Base-by-base conservation (phyloP, 192 early-diverging fungal species). In the Coemansia sp. region DNA sequence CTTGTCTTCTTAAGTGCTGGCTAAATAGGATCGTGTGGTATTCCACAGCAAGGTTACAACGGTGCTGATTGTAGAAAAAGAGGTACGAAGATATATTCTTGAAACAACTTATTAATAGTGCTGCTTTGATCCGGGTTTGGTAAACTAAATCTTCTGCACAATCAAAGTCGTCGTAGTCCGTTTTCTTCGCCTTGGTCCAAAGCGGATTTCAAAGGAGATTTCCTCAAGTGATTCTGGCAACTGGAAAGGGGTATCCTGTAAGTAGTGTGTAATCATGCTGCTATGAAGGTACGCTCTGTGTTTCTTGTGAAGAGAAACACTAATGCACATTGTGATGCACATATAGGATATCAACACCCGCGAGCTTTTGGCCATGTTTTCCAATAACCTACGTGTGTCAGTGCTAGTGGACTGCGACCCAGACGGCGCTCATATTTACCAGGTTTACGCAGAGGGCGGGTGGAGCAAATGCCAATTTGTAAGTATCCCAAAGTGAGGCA, bases 171-270 rank as follows among this genome's bases (percentile, higher is more conserved):
- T 5, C 12, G 31, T 75, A 83, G 80, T 78, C 80, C 11, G 75
- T 60, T 1, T 83, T 77, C 29, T 69, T 78, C 64, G 75, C 80
- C 7, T 55, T 83, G 8, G 62, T 75, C 6, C 72, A 83, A 57
- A 62, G 72, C 22, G 80, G 80, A 29, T 74, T 83, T 69, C 62
- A 50, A 9, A 38, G 20, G n/a, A n/a, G 58, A 31, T 74, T 78
- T 65, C 75, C 80, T 0, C 55, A 66, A 55, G 64, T 66, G 2
- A 15, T 83, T 12, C 61, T 83, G 22, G 72, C 63, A 0, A 78
- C 80, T 7, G 80, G 80, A 18, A 77, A 75, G 64, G 80, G 80
- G 11, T 83, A 83, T 41, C 80, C 80, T 12, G 80, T 83, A 83
- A 69, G 80, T 24, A 66, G 38, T 2, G 40, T 27, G 15, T 5